phyloP scores from a whole-genome alignment of 208 protist genomes.

The Acanthamoeba polyphaga region DNA sequence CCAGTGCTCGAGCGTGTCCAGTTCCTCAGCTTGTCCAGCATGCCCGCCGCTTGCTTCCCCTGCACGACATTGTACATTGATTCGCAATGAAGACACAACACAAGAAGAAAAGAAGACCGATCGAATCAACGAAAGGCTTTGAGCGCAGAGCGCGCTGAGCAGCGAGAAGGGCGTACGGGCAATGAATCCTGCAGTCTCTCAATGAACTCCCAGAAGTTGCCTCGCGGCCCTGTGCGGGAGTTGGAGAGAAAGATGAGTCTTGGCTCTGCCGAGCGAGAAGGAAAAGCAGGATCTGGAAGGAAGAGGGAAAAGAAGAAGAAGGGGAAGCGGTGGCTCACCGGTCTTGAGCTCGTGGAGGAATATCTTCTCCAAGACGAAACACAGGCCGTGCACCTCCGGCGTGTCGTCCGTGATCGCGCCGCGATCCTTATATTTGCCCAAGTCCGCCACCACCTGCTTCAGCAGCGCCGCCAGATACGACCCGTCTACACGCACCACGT shows the following conservation, averaged over 20 bases:
- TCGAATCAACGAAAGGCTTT: not conserved
- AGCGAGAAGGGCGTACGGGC: not conserved
- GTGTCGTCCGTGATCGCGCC: slow-evolving; percentile 17
- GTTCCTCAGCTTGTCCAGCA: slow-evolving; percentile 16
- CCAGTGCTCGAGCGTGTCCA: slow-evolving; percentile 3
- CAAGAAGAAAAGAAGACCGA: not conserved
- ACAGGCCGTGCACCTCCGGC: slow-evolving; percentile 23
- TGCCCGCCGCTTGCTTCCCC: not conserved
- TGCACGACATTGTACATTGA: not conserved
- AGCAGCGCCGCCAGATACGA: slow-evolving; percentile 44
- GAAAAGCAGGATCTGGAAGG: not conserved
- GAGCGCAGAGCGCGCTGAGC: too few species aligned
- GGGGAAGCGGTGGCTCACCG: not conserved
- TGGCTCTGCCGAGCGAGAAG: not conserved
- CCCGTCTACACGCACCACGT: not conserved
- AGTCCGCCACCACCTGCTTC: slow-evolving; percentile 12
- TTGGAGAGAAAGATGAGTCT: not conserved
- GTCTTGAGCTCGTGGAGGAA: slow-evolving; percentile 47
- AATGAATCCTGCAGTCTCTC: slow-evolving; percentile 34
- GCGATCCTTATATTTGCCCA: slow-evolving; percentile 39
- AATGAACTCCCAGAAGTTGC: slow-evolving; percentile 27
- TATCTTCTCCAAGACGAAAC: slow-evolving; percentile 50
- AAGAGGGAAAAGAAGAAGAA: not conserved
- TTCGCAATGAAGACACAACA: too few species aligned
- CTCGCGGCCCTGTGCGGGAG: not conserved